A percentile compares a stretch with the other conserved stretches of the same genome.
phyloP scores from a whole-genome alignment of 306 rosid species.

The Pyrus betulifolia region DNA sequence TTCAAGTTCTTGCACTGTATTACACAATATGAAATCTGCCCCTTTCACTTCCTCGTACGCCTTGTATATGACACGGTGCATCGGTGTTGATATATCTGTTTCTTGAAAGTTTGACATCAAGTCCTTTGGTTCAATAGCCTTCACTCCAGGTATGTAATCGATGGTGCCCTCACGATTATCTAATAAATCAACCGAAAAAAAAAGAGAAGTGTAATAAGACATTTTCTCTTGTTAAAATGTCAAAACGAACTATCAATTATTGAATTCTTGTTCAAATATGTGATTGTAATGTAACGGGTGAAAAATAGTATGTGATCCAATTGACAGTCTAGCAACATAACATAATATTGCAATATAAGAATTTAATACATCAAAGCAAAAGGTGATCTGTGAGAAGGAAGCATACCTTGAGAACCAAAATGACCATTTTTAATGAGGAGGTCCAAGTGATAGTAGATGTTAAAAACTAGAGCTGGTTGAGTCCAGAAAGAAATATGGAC shows the following conservation, averaged over 20 bases:
- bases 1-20: constrained; percentile 30
- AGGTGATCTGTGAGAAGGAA: not conserved
- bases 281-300: too few species aligned
- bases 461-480: constrained; percentile 17
- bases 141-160: constrained; percentile 24
- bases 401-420: constrained; percentile 17
- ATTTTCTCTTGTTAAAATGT: too few species aligned
- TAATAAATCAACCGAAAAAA: not conserved
- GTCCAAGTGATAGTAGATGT: constrained; percentile 21
- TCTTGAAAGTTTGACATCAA: constrained; percentile 12
- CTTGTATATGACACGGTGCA: constrained; percentile 1
- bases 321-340: too few species aligned
- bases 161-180: not conserved
- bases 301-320: too few species aligned
- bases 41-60: constrained; percentile 10
- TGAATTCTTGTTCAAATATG: too few species aligned
- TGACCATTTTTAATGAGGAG: constrained; percentile 21
- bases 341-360: too few species aligned
- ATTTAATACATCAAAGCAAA: too few species aligned
- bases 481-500: constrained; percentile 29
- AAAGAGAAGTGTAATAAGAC: too few species aligned
- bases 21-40: constrained; percentile 21
- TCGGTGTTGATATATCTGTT: not conserved
- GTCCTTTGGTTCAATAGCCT: constrained; percentile 25
- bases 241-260: too few species aligned